Percentiles rank a stretch among this genome's conserved stretches.
Conservation (phyloP, 2,329 filamentous ascomycete species). For the Parascedosporium putredinis region DNA sequence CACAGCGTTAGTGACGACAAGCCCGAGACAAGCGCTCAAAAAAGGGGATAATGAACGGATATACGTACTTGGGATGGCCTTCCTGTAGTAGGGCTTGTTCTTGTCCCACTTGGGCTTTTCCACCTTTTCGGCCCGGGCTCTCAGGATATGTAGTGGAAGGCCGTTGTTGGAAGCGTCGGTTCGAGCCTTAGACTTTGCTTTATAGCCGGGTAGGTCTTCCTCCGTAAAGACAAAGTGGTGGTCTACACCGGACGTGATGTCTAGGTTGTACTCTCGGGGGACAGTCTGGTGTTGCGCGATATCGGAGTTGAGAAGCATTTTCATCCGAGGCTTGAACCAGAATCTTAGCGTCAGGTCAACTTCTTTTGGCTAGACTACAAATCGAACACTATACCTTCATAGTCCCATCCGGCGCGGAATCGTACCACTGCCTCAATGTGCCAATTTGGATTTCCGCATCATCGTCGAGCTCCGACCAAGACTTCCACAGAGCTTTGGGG, state of each 20-base stretch:
- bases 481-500: constrained; percentile 70
- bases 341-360: constrained; percentile 6
- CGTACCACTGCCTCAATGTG: constrained; percentile 53
- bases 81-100: constrained; percentile 50
- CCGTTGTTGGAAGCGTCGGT: constrained; percentile 47
- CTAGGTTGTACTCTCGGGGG: constrained; percentile 82
- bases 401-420: constrained; percentile 39
- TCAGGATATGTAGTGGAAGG: constrained; percentile 46
- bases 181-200: constrained; percentile 44
- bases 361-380: constrained; percentile 20
- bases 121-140: constrained; percentile 27
- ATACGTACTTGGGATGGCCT: constrained; percentile 49
- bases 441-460: constrained; percentile 76
- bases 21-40: no score
- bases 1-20: not conserved
- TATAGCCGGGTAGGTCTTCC: constrained; percentile 47
- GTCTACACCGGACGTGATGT: constrained; percentile 53
- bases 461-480: constrained; percentile 63
- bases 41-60: no score
- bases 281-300: constrained; percentile 59
- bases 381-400: not conserved
- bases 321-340: constrained; percentile 27
- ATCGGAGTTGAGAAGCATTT: constrained; percentile 59
- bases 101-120: constrained; percentile 37
- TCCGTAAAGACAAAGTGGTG: constrained; percentile 93